These are phyloP conservation scores for Rhododendron ferrugineum DNA, from an alignment of 148 eudicot genomes.

Conservation along the genomic window DNA sequence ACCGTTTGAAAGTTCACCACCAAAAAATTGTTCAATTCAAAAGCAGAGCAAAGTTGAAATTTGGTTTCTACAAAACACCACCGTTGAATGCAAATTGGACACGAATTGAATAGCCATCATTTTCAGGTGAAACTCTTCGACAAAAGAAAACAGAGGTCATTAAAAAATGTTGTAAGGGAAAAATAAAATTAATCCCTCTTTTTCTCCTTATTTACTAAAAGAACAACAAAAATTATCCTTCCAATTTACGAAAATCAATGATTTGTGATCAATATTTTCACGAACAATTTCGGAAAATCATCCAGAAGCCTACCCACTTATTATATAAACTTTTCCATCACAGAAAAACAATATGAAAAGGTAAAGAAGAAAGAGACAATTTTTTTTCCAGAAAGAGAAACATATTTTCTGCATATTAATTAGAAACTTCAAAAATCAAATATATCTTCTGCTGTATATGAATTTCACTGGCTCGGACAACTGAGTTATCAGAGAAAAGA, in stretches of 20 bases:
- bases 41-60: background rate
- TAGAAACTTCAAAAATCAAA: too few species aligned
- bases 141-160: background rate
- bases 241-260: background rate
- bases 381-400: background rate
- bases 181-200: background rate
- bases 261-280: background rate
- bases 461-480: too few species aligned
- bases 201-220: background rate
- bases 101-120: background rate
- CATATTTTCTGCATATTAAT: background rate
- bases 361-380: background rate
- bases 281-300: background rate
- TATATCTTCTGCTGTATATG: too few species aligned
- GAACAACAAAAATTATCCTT: background rate
- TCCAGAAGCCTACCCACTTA: background rate
- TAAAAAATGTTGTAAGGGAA: background rate
- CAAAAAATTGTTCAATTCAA: background rate
- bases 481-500: too few species aligned
- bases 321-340: background rate
- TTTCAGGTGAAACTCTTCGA: background rate
- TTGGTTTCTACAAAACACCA: background rate
- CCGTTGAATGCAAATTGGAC: background rate
- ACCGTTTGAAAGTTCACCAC: background rate
- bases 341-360: background rate